Conservation (phyloP, 2,329 filamentous ascomycete genomes). For the Esteya vermicola region DNA sequence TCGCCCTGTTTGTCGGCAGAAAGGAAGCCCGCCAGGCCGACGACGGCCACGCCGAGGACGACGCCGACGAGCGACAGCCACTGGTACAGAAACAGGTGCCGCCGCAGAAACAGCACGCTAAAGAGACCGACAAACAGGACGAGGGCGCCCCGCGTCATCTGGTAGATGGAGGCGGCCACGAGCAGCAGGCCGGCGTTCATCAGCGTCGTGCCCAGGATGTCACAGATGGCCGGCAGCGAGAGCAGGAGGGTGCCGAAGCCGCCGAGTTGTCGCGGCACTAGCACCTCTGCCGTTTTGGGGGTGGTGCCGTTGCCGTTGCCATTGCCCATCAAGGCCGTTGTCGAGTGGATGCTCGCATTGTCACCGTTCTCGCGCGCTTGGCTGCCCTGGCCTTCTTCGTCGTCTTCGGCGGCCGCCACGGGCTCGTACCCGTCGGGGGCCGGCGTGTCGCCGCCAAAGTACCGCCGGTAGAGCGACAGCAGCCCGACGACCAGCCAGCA, state of each 20-base stretch:
- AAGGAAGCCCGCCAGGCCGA: slow-evolving; percentile 78
- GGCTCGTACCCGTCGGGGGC: slow-evolving; percentile 49
- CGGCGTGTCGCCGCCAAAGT: slow-evolving; percentile 20
- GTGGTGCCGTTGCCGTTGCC: no score
- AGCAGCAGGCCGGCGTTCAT: slow-evolving; percentile 95
- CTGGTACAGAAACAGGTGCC: slow-evolving; percentile 72
- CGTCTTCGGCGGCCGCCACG: slow-evolving; percentile 34
- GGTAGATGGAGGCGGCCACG: slow-evolving; percentile 91
- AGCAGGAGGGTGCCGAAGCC: slow-evolving; percentile 63
- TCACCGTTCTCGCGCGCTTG: slow-evolving; percentile 27
- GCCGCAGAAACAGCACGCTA: slow-evolving; percentile 77
- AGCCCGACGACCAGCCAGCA: slow-evolving; percentile 82
- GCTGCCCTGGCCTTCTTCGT: slow-evolving; percentile 28
- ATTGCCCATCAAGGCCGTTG: slow-evolving; percentile 27
- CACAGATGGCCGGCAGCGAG: slow-evolving; percentile 77
- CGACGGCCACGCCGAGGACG: slow-evolving; percentile 73
- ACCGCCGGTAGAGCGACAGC: slow-evolving; percentile 51
- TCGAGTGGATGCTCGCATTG: slow-evolving; percentile 27
- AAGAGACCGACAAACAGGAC: slow-evolving; percentile 94
- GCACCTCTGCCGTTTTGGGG: no score
- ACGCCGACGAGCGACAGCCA: slow-evolving; percentile 83
- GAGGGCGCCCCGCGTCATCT: slow-evolving; percentile 92
- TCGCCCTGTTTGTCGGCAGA: slow-evolving; percentile 44
- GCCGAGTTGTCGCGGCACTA: slow-evolving; percentile 34
- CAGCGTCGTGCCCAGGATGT: slow-evolving; percentile 86